Evolutionary conservation across 192 early-diverging fungal species (phyloP), one percentile per base, ranked within the genome.

Genomic region (Geranomyces variabilis): DNA sequence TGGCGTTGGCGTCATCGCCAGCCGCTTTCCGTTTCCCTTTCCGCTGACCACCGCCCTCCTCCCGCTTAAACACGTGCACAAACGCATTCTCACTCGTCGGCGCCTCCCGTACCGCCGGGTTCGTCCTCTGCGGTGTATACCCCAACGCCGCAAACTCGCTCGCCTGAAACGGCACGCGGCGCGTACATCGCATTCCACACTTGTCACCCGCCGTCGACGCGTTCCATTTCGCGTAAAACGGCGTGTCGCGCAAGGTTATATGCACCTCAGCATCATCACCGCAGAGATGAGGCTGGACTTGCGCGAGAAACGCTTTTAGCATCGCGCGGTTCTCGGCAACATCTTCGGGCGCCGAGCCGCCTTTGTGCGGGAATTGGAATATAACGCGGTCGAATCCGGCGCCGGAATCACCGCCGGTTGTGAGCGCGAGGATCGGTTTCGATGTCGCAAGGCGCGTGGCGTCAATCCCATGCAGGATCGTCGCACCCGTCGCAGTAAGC

Each of bases 321-420:
- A 82, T 69, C 0, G 33, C 58, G 12, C 63, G 15, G 63, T 82
- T 82, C 33, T 48, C 60, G 15, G 29, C 56, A 26, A 77, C 63
- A 47, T 80, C 81, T 22, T 64, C 63, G 1, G 66, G 19, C 56
- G 46, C 33, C 12, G 60, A 67, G 17, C 81, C 78, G n/a, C 81
- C 81, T 7, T 77, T 65, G 43, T 80, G 77, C 29, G 81, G 81
- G 69, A 82, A 82, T 33, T 80, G 67, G 66, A 82, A 82, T 1
- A 80, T 75, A 0, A 82, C 67, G 10, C 78, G 63, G 33, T 80
- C 65, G 22, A 79, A 67, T 13, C 44, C 55, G 43, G 56, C 70
- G 24, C 31, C n/a, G 26, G 15, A 6, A 19, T 44, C 41, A 4
- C 33, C 21, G 21, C 9, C 28, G 36, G 36, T 41, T 3, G 36